Percentiles rank a stretch among this genome's conserved stretches.
Evolutionary conservation across 495 filamentous ascomycete genomes (phyloP).

Genomic region (Pyrenopolyporus hunteri): DNA sequence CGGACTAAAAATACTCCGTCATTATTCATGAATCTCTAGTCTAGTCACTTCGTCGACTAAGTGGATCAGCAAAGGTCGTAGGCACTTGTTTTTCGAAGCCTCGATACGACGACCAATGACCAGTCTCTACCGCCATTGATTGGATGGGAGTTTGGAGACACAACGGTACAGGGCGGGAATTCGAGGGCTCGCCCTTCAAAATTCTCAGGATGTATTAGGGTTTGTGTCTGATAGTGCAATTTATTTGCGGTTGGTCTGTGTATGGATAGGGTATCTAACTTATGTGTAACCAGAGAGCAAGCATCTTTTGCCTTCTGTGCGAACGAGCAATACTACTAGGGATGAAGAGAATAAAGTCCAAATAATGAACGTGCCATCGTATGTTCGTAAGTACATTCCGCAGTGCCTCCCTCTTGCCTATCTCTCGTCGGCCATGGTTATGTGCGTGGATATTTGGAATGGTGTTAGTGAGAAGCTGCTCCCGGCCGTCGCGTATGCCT

Average conservation of each 20-base stretch:
- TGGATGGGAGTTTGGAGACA: conserved; percentile 33
- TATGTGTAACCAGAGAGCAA: conserved; percentile 7
- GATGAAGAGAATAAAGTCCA: conserved; percentile 3
- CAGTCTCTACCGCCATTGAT: conserved; percentile 37
- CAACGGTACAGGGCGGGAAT: conserved; percentile 1
- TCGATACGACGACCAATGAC: conserved; percentile 11
- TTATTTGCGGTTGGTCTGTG: conserved; percentile 18
- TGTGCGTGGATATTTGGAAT: too few relatives aligned
- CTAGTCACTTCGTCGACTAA: not conserved
- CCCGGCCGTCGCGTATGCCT: too few relatives aligned
- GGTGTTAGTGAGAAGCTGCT: too few relatives aligned
- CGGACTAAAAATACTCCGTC: not conserved
- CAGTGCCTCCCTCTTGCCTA: too few relatives aligned
- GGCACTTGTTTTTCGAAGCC: conserved; percentile 7
- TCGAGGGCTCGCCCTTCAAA: not conserved
- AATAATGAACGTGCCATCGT: not conserved
- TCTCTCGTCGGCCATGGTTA: too few relatives aligned
- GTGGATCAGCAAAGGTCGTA: not conserved
- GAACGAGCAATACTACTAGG: conserved; percentile 12
- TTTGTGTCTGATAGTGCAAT: conserved; percentile 17
- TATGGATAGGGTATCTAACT: conserved; percentile 21
- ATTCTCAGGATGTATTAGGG: conserved; percentile 15
- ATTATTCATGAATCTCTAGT: conserved; percentile 9
- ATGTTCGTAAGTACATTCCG: not conserved
- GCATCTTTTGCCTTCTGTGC: conserved; percentile 15